Conservation (phyloP, 148 eudicot species). For the Dianthus caryophyllus region DNA sequence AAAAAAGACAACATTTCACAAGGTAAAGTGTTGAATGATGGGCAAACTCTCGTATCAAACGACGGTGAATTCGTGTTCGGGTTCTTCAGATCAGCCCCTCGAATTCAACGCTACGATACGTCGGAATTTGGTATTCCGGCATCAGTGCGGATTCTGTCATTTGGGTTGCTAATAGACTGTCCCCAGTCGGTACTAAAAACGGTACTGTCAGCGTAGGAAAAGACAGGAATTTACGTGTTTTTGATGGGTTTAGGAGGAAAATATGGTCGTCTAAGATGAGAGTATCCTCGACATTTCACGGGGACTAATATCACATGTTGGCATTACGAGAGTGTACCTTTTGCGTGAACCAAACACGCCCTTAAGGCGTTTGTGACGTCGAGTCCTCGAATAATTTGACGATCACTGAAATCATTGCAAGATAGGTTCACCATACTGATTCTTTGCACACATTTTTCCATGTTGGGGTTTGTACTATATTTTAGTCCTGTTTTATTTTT, state of each 20-base stretch:
- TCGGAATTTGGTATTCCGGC: slow-evolving; percentile 55
- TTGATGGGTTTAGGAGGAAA: slow-evolving; percentile 22
- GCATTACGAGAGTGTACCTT: slow-evolving; percentile 45
- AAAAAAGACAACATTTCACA: slow-evolving; percentile 28
- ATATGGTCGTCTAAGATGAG: slow-evolving; percentile 39
- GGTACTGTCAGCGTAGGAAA: slow-evolving; percentile 34
- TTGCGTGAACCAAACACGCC: slow-evolving; percentile 56
- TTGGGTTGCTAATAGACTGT: slow-evolving; percentile 79
- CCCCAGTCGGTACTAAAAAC: slow-evolving; percentile 29
- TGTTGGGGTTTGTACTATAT: not conserved
- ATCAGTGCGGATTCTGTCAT: slow-evolving; percentile 29
- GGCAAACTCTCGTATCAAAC: slow-evolving; percentile 44
- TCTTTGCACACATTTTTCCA: slow-evolving; percentile 11
- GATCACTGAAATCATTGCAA: slow-evolving; percentile 37
- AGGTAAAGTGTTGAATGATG: slow-evolving; percentile 36
- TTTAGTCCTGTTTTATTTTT: not conserved
- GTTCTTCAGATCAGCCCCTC: slow-evolving; percentile 59
- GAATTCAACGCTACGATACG: slow-evolving; percentile 50
- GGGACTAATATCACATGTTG: slow-evolving; percentile 26
- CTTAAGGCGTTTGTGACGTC: slow-evolving; percentile 16
- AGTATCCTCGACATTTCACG: slow-evolving; percentile 11
- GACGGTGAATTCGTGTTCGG: slow-evolving; percentile 45
- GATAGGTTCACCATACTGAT: slow-evolving; percentile 28
- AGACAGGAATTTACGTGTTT: slow-evolving; percentile 38
- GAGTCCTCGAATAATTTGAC: slow-evolving; percentile 44